Base-by-base conservation (phyloP, 768 basidiomycete species). In the Cystofilobasidium macerans region DNA sequence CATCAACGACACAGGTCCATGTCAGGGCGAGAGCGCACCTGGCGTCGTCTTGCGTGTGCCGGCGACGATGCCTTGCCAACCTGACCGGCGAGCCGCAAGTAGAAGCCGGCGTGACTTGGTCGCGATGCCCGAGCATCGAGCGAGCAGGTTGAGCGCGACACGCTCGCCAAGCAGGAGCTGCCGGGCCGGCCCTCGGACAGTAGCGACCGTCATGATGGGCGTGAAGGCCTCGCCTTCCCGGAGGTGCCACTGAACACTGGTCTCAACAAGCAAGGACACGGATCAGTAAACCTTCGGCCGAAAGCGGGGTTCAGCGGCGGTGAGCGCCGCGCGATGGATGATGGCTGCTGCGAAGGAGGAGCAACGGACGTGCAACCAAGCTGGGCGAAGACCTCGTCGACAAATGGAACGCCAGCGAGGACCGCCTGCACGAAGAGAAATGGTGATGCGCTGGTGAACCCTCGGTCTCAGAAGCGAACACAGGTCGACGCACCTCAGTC, bases 21-120 rank as follows among this genome's bases (percentile, higher is more conserved):
- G n/a, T n/a, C n/a, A n/a, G n/a, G n/a, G n/a, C n/a, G n/a, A n/a
- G n/a, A n/a, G n/a, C n/a, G n/a, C 69, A 82, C 87, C 91, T 36
- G 94, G 94, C 1, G 94, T 98, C 0, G 94, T 99, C 80, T 99
- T 99, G 67, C 94, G 81, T 30, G 94, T 99, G 18, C 94, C 94
- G 24, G 94, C 94, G 65, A 99, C 82, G 69, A 86, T 84, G 6
- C 94, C 94, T 61, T 83, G 81, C 79, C 85, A 98, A 0, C 91
- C 92, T 68, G 82, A 84, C 20, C 81, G 80, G 64, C 82, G 76
- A 2, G 93, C 92, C 22, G 89, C 80, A 72, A 89, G 86, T 71
- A 86, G 84, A 74, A 93, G 83, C 61, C 77, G 80, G 72, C 86
- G 86, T 33, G 72, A 93, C 92, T 87, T 87, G 33, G 91, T 94